A percentile compares a stretch with the other conserved stretches of the same genome.
Conservation (phyloP, 2,329 filamentous ascomycete species). For the Talaromyces funiculosus region DNA sequence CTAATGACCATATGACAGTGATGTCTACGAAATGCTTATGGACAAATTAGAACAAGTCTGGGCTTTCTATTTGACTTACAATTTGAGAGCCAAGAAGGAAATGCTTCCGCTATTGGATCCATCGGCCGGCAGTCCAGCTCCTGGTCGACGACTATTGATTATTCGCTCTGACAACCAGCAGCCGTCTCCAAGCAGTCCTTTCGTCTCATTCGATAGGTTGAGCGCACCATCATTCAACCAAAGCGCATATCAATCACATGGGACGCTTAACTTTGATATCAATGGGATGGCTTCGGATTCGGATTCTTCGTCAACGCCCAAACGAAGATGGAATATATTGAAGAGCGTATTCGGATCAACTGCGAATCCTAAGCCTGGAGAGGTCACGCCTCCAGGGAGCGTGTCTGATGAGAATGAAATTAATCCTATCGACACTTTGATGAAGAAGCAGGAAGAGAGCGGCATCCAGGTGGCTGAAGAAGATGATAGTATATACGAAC, state of each 20-base stretch:
- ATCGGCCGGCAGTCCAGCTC: slow-evolving; percentile 75
- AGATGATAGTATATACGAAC: slow-evolving; percentile 25
- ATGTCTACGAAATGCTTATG: slow-evolving; percentile 63
- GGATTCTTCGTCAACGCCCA: slow-evolving; percentile 12
- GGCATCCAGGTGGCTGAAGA: slow-evolving; percentile 20
- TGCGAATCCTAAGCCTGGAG: slow-evolving; percentile 40
- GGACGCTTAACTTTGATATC: slow-evolving; percentile 17
- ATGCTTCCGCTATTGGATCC: slow-evolving; percentile 62
- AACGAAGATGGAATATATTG: slow-evolving; percentile 48
- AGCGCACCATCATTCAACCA: slow-evolving; percentile 27
- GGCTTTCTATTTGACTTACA: slow-evolving; percentile 73
- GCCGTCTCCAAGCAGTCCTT: slow-evolving; percentile 46
- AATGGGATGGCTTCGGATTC: slow-evolving; percentile 17
- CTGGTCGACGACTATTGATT: slow-evolving; percentile 80
- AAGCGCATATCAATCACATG: slow-evolving; percentile 11
- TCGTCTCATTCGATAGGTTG: slow-evolving; percentile 61
- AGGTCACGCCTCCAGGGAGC: slow-evolving; percentile 35
- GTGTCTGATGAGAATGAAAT: slow-evolving; percentile 32
- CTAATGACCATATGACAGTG: slow-evolving; percentile 38
- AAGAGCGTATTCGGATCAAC: slow-evolving; percentile 46
- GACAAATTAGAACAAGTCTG: slow-evolving; percentile 66
- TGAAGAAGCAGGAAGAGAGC: slow-evolving; percentile 19
- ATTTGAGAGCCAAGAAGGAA: slow-evolving; percentile 58
- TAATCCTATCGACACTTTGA: slow-evolving; percentile 18
- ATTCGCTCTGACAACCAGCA: slow-evolving; percentile 70